Evolutionary conservation across 2,329 filamentous ascomycete genomes (phyloP).

Genomic region (Mollisia scopiformis): DNA sequence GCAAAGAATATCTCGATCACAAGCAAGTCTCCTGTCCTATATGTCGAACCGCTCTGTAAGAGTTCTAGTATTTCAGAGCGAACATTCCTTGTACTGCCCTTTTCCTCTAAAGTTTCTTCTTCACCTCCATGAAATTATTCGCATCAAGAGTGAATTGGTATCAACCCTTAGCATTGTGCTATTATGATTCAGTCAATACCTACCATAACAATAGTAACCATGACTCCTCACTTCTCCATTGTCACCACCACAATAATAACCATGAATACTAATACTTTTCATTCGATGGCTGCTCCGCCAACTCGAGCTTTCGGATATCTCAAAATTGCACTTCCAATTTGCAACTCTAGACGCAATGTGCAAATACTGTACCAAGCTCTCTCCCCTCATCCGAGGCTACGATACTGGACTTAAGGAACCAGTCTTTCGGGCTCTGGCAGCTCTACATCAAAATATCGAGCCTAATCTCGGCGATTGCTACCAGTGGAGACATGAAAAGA

Average conservation of each 20-base stretch:
- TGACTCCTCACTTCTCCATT: not conserved
- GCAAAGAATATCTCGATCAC: too few relatives aligned
- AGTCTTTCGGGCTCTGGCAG: slow-evolving; percentile 1
- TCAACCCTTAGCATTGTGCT: not conserved
- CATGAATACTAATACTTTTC: not conserved
- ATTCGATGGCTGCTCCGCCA: not conserved
- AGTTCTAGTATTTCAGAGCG: too few relatives aligned
- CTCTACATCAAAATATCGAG: slow-evolving; percentile 8
- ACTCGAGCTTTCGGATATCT: not conserved
- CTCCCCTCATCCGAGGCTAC: not conserved
- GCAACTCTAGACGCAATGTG: not conserved
- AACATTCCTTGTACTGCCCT: too few relatives aligned
- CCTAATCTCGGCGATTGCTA: slow-evolving; percentile 5
- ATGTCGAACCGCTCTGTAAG: too few relatives aligned
- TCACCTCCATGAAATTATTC: not conserved
- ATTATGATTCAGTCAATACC: not conserved
- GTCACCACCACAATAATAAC: not conserved
- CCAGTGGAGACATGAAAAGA: not conserved
- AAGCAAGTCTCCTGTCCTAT: too few relatives aligned
- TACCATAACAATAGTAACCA: not conserved
- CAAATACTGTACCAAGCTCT: not conserved
- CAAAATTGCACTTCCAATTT: not conserved
- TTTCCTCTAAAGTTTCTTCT: too few relatives aligned
- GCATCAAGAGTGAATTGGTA: not conserved
- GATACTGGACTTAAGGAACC: slow-evolving; percentile 1